These are phyloP conservation scores for Chrysanthemum lavandulifolium DNA, from an alignment of 129 eudicot species.

Conservation along the genomic window DNA sequence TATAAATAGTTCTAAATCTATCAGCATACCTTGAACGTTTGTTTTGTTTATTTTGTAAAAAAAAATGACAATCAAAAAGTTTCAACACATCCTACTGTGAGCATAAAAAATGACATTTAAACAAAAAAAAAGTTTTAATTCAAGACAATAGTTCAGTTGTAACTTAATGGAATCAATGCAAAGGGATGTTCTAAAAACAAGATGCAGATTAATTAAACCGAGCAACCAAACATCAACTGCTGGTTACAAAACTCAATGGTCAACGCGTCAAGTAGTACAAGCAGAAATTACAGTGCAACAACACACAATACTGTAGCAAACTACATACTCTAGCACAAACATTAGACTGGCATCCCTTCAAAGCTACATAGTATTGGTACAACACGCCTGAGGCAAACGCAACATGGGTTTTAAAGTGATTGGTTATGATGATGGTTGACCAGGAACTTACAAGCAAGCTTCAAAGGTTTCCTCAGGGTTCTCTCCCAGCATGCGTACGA, in stretches of 20 bases:
- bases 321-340: background rate
- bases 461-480: conserved; percentile 28
- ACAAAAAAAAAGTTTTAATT: too few relatives aligned
- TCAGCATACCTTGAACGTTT: too few relatives aligned
- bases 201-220: conserved; percentile 4
- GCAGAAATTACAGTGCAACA: conserved; percentile 17
- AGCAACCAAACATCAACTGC: conserved; percentile 7
- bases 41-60: too few relatives aligned
- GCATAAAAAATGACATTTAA: too few relatives aligned
- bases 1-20: too few relatives aligned
- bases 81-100: too few relatives aligned
- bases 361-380: conserved; percentile 19
- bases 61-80: too few relatives aligned
- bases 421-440: background rate
- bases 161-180: too few relatives aligned
- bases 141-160: too few relatives aligned
- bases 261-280: conserved; percentile 7
- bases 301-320: conserved; percentile 6
- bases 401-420: conserved; percentile 10
- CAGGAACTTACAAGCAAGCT: conserved; percentile 23
- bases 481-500: conserved; percentile 62
- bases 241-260: conserved; percentile 2
- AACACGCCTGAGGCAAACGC: background rate
- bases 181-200: background rate
- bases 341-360: background rate